A percentile compares a stretch with the other conserved stretches of the same genome.
These are phyloP conservation scores for Fomitopsis pulvina DNA, from an alignment of 768 basidiomycete species.

Conservation along the genomic window DNA sequence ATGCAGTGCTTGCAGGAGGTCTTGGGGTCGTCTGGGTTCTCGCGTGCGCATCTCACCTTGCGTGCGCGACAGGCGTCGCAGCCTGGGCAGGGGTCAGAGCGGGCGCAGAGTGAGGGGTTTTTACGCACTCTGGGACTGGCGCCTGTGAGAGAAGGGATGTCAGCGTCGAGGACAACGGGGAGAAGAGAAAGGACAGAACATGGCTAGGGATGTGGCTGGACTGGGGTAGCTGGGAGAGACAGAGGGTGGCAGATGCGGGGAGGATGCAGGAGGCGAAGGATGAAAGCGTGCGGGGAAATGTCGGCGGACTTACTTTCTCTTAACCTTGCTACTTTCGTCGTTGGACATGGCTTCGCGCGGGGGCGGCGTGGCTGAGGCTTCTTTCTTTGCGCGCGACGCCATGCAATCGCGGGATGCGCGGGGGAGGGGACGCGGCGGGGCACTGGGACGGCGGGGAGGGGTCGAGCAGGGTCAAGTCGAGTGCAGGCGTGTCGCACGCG, in stretches of 20 bases:
- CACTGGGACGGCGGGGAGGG: conserved; percentile 8
- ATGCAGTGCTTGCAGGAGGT: conserved; percentile 85
- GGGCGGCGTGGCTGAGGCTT: conserved; percentile 51
- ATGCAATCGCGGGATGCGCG: conserved; percentile 35
- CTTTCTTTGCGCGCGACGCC: conserved; percentile 68
- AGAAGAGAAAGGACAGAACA: conserved; percentile 21
- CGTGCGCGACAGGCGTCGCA: conserved; percentile 84
- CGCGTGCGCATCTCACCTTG: conserved; percentile 80
- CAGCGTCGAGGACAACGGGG: conserved; percentile 8
- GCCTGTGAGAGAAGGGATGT: conserved; percentile 42
- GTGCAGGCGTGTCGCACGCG: conserved; percentile 3
- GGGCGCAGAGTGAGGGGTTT: conserved; percentile 15
- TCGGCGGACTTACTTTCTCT: conserved; percentile 74
- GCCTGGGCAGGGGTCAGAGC: conserved; percentile 38
- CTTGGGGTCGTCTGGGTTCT: conserved; percentile 70
- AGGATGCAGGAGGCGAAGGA: conserved; percentile 35
- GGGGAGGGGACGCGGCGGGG: conserved; percentile 17
- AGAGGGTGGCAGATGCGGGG: conserved; percentile 24
- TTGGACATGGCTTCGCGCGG: conserved; percentile 56
- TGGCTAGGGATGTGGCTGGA: conserved; percentile 14
- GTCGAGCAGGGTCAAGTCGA: conserved; percentile 5
- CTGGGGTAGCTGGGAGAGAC: conserved; percentile 24
- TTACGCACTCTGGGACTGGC: conserved; percentile 76
- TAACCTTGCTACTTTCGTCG: conserved; percentile 68
- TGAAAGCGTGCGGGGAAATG: conserved; percentile 43